Base-by-base conservation (phyloP, 192 early-diverging fungal genomes). In the Jimgerdemannia lactiflua region DNA sequence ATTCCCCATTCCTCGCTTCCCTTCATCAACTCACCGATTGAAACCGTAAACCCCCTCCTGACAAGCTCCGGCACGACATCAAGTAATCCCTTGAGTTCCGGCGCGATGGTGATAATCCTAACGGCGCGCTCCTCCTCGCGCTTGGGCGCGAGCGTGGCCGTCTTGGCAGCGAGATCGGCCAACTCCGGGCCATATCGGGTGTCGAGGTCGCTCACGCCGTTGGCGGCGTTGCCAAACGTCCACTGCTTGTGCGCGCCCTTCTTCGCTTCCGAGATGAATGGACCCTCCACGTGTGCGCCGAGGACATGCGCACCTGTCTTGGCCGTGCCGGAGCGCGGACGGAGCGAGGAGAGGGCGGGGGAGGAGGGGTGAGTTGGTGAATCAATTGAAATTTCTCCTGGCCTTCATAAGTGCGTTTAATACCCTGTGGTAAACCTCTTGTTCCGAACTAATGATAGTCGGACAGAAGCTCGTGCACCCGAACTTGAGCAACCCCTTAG, bases 391-490 rank as follows among this genome's bases (percentile, higher is more conserved):
- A 14, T 64, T n/a, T 64, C 10, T 64, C 64, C n/a, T n/a, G 10
- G 11, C 64, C n/a, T 64, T n/a, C n/a, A 14, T 64, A 64, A 10
- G 11, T 64, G 11, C 11, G 64, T 64, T n/a, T 14, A 10, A 64
- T 67, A 94, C 90, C 81, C 88, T 87, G 73, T 86, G 84, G 77
- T 95, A 95, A 20, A 94, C 86, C 66, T 91, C 89, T 1, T 90
- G 85, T 0, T 82, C 79, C 29, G 94, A 95, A 73, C 87, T 91
- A 71, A 95, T 91, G 4, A 94, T 84, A 18, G 94, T 95, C 3
- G 93, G 94, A 77, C 91, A 92, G 80, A 91, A 95, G 44, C 92
- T 85, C 4, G 94, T 95, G 44, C 92, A 93, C 9, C 94, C 94
- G 70, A 91, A 90, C 69, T 92, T 87, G 49, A 95, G 83, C 49